A percentile compares a stretch with the other conserved stretches of the same genome.
Conservation (phyloP, 129 eudicot species). For the Flaveria bidentis region DNA sequence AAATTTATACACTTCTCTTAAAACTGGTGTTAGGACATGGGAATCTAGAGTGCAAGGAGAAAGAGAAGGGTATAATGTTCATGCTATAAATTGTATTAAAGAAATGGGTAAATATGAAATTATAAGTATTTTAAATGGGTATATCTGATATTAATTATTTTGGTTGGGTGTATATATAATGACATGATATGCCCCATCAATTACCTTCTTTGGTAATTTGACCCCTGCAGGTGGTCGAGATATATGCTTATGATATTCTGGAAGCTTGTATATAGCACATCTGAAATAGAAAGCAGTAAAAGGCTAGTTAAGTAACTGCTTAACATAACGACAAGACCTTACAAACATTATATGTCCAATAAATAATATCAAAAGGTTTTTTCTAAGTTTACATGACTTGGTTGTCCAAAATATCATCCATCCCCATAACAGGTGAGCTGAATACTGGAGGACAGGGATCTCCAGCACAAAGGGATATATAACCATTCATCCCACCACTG, state of each 20-base stretch:
- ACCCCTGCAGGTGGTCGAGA: constrained; percentile 79
- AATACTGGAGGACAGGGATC: constrained; percentile 89
- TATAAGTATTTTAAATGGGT: background rate
- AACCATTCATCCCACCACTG: constrained; percentile 97
- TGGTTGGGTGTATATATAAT: background rate
- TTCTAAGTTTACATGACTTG: constrained; percentile 77
- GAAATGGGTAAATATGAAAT: background rate
- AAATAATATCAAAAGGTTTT: background rate
- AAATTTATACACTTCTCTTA: background rate
- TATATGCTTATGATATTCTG: constrained; percentile 69
- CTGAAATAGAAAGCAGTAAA: constrained; percentile 42
- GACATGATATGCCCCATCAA: background rate
- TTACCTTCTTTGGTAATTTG: constrained; percentile 75
- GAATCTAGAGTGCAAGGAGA: background rate
- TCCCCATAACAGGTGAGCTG: constrained; percentile 77
- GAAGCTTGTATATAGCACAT: constrained; percentile 88
- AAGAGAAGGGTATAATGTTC: background rate
- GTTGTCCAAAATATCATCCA: constrained; percentile 89
- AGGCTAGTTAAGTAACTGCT: background rate
- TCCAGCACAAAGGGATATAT: constrained; percentile 77
- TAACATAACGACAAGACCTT: background rate
- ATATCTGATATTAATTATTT: background rate
- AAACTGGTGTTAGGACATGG: background rate
- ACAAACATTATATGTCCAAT: constrained; percentile 10
- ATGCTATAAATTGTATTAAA: background rate